Evolutionary conservation across 2,329 filamentous ascomycete genomes (phyloP).

Genomic region (Tolypocladium cylindrosporum): DNA sequence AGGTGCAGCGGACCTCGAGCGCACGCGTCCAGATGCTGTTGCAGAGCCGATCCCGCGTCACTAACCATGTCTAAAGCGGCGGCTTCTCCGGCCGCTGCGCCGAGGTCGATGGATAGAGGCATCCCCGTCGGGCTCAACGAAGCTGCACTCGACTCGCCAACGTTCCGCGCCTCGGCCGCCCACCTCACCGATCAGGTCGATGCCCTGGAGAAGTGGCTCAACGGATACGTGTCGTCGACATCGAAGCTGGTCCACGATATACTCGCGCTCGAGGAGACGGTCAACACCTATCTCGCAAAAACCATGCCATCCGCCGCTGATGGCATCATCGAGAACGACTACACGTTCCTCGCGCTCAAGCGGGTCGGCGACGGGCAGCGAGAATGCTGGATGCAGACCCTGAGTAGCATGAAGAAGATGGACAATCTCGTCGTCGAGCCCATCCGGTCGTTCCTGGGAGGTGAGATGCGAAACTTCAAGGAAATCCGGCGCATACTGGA

Average conservation of each 20-base stretch:
- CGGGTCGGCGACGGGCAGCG: slow-evolving; percentile 75
- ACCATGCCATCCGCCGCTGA: slow-evolving; percentile 73
- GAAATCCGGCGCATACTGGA: slow-evolving; percentile 71
- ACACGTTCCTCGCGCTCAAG: slow-evolving; percentile 78
- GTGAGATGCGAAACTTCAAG: slow-evolving; percentile 78
- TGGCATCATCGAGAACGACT: slow-evolving; percentile 86
- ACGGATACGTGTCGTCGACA: slow-evolving; percentile 42
- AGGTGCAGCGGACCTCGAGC: neutral
- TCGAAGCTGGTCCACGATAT: slow-evolving; percentile 52
- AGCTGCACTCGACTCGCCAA: slow-evolving; percentile 91
- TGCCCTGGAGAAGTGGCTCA: slow-evolving; percentile 85
- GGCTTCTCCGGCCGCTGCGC: slow-evolving; percentile 9
- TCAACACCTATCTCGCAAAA: slow-evolving; percentile 66
- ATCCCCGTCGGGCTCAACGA: slow-evolving; percentile 83
- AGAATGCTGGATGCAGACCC: slow-evolving; percentile 75
- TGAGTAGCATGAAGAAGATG: slow-evolving; percentile 66
- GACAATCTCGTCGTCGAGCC: slow-evolving; percentile 73
- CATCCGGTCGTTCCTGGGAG: slow-evolving; percentile 64
- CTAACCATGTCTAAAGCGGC: slow-evolving; percentile 11
- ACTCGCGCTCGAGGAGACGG: slow-evolving; percentile 64
- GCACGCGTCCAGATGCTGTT: slow-evolving; percentile 2
- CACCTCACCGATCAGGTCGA: slow-evolving; percentile 93
- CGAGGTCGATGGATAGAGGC: slow-evolving; percentile 22
- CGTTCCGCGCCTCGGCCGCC: slow-evolving; percentile 76
- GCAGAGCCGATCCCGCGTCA: neutral